Evolutionary conservation across 495 filamentous ascomycete genomes (phyloP).

Genomic region (Podospora didyma): DNA sequence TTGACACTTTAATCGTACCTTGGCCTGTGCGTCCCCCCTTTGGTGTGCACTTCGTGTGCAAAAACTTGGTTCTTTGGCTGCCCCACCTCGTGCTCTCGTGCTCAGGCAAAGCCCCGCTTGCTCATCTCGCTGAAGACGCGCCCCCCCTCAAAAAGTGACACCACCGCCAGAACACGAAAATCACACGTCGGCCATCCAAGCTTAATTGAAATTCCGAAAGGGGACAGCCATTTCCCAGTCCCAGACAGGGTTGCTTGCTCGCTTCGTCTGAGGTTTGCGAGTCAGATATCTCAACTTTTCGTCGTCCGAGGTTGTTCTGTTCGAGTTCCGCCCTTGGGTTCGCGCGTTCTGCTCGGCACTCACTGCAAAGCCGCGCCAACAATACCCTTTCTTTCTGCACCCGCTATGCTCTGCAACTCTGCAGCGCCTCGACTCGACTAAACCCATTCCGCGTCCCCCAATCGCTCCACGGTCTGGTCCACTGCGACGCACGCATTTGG

Average conservation of each 20-base stretch:
- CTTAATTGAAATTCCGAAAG: conserved; percentile 26
- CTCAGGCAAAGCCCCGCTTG: conserved; percentile 1
- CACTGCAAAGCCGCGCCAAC: background rate
- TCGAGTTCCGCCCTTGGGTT: too few species aligned
- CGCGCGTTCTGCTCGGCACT: background rate
- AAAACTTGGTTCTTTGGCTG: conserved; percentile 3
- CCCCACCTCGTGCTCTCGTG: background rate
- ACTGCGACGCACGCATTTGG: conserved; percentile 19
- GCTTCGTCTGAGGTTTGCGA: background rate
- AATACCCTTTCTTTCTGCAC: conserved; percentile 3
- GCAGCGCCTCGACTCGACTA: conserved; percentile 10
- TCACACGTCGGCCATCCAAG: conserved; percentile 21
- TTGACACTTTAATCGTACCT: background rate
- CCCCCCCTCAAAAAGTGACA: conserved; percentile 10
- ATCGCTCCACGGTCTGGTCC: conserved; percentile 9
- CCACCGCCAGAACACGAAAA: conserved; percentile 29
- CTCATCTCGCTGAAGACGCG: conserved; percentile 13
- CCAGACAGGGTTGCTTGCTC: background rate
- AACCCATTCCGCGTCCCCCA: conserved; percentile 1
- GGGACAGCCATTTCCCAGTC: conserved; percentile 5
- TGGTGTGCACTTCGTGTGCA: background rate
- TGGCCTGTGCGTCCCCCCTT: conserved; percentile 1
- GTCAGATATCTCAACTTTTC: background rate
- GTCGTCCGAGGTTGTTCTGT: background rate
- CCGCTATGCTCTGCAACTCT: conserved; percentile 1